Evolutionary conservation across 768 basidiomycete species (phyloP), one percentile per base, ranked within the genome.

Genomic region (Mycena amicta): DNA sequence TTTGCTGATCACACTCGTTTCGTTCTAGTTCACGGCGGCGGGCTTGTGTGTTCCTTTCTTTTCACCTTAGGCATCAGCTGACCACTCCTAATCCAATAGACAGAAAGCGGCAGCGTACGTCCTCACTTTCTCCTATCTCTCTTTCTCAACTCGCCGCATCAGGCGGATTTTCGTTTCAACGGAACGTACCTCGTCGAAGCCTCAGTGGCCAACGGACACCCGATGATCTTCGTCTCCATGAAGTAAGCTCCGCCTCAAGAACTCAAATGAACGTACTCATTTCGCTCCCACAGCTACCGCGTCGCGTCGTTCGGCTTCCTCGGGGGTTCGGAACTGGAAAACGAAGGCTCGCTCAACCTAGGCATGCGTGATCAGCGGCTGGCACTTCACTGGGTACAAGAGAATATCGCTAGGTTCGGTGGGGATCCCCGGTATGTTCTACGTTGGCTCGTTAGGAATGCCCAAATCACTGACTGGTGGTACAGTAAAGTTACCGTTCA

Each of bases 181-280:
- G 49, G 49, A 27, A 50, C 49, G 8, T 50, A 50, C 28, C 49
- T 50, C 49, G 49, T 50, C 20, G 25, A 50, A 50, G 49, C 49
- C 23, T 50, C 49, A 8, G 49, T 50, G 8, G 49, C 49, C 12
- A 50, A 50, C 28, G 49, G 49, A 8, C 43, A 45, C 20, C 43
- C 43, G 5, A 45, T 45, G 43, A 45, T 45, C 43, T 45, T 45
- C 22, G 49, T 50, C 25, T 50, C 49, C 23, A 50, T 50, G 25
- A 50, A 50, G 49, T 50, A 50, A 50, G 49, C 22, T 16, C 20
- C 43, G 33, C 18, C 33, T 37, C 33, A 37, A 37, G 33, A 8
- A 8, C 33, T 37, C n/a, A n/a, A n/a, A n/a, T 37, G 8, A 18
- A 8, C 33, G 43, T 8, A n/a, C 43, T 45, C 43, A 45, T 45